These are phyloP conservation scores for Stenogyne calaminthoides DNA, from an alignment of 305 asterid genomes.

Conservation along the genomic window DNA sequence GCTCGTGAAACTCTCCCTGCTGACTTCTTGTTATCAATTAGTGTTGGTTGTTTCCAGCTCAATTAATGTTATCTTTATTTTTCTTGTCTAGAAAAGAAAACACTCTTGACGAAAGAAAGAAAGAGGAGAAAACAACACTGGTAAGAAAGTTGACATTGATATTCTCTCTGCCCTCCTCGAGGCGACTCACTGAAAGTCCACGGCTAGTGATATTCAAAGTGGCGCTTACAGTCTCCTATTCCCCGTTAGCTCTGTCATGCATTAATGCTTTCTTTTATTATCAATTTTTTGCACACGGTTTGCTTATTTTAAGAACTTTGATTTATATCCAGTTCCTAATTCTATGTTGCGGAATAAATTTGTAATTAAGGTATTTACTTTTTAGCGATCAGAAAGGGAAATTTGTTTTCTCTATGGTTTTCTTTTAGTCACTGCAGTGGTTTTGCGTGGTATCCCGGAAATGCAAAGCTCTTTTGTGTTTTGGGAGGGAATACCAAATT, in stretches of 20 bases:
- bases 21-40: too few relatives aligned
- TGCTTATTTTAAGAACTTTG: not conserved
- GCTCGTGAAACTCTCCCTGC: too few relatives aligned
- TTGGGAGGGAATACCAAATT: not conserved
- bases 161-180: not conserved
- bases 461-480: not conserved
- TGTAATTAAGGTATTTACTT: not conserved
- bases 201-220: not conserved
- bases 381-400: not conserved
- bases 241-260: not conserved
- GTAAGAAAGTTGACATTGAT: not conserved
- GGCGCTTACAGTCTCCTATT: not conserved
- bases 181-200: not conserved
- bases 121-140: not conserved
- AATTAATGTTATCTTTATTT: too few relatives aligned
- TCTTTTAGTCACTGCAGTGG: not conserved
- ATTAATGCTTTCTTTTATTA: not conserved
- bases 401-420: not conserved
- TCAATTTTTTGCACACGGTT: not conserved
- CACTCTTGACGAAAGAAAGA: not conserved
- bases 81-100: too few relatives aligned
- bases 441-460: not conserved
- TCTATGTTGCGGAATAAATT: not conserved
- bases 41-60: too few relatives aligned
- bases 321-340: not conserved